A percentile compares a stretch with the other conserved stretches of the same genome.
phyloP scores from a whole-genome alignment of 78 protist species.

The Dictyostelium firmibasis region DNA sequence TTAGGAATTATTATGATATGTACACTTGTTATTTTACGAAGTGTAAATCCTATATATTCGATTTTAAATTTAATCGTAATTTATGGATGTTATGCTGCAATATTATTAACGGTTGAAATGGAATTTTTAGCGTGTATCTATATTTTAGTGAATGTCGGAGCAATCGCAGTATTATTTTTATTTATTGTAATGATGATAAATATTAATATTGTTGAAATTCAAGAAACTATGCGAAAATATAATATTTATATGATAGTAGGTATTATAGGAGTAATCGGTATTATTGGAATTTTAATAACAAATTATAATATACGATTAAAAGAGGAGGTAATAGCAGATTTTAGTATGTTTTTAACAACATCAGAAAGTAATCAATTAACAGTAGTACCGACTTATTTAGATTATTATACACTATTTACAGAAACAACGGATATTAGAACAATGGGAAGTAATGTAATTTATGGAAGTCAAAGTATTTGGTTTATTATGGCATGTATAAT shows the following conservation, averaged over 20 bases:
- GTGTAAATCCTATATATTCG: slow-evolving; percentile 19
- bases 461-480: slow-evolving; percentile 16
- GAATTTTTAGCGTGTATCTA: slow-evolving; percentile 36
- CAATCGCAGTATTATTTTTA: slow-evolving; percentile 41
- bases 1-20: background rate
- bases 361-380: background rate
- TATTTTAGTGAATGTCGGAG: slow-evolving; percentile 40
- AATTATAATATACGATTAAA: background rate
- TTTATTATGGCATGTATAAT: background rate
- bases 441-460: slow-evolving; percentile 8
- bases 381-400: background rate
- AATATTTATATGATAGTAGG: background rate
- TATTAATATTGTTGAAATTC: slow-evolving; percentile 17
- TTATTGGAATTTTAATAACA: background rate
- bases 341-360: background rate
- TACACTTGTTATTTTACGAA: background rate
- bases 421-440: background rate
- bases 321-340: background rate
- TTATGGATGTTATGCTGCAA: slow-evolving; percentile 4
- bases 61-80: slow-evolving; percentile 25
- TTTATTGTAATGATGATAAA: slow-evolving; percentile 40
- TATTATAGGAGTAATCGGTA: background rate
- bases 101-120: slow-evolving; percentile 7
- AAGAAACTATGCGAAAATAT: slow-evolving; percentile 24
- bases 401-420: background rate